These are phyloP conservation scores for Penicillium glabrum DNA, from an alignment of 2,329 filamentous ascomycete species.

Conservation along the genomic window DNA sequence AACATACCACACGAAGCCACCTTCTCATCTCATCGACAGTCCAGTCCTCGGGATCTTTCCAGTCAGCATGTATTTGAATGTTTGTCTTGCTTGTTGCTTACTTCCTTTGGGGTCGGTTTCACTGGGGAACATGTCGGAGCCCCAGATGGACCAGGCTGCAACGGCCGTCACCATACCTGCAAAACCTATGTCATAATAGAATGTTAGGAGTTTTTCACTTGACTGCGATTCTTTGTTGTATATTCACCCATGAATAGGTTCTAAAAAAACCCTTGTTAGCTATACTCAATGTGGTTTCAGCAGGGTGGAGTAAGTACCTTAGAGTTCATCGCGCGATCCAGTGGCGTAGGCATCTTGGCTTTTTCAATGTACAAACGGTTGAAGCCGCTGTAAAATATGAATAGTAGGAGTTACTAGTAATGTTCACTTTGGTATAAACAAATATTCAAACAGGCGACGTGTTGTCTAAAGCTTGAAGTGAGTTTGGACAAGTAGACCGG, in stretches of 20 bases:
- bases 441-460: background rate
- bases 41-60: slow-evolving; percentile 67
- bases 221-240: background rate
- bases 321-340: slow-evolving; percentile 69
- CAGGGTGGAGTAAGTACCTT: slow-evolving; percentile 52
- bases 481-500: slow-evolving; percentile 7
- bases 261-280: slow-evolving; percentile 42
- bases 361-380: background rate
- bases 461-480: background rate
- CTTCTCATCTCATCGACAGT: slow-evolving; percentile 73
- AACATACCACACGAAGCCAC: slow-evolving; percentile 77
- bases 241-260: slow-evolving; percentile 67
- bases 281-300: background rate
- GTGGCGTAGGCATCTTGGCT: slow-evolving; percentile 62
- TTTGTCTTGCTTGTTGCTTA: slow-evolving; percentile 28
- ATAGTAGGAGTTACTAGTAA: background rate
- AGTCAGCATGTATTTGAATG: slow-evolving; percentile 9
- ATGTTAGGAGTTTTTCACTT: slow-evolving; percentile 22
- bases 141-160: slow-evolving; percentile 82
- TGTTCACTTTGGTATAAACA: background rate
- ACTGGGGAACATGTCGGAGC: slow-evolving; percentile 77
- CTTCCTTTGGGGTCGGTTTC: slow-evolving; percentile 75
- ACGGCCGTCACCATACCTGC: slow-evolving; percentile 78
- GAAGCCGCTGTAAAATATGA: background rate
- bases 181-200: slow-evolving; percentile 60